A percentile compares a stretch with the other conserved stretches of the same genome.
Conservation (phyloP, 306 rosid species). For the Quercus aquifolioides region DNA sequence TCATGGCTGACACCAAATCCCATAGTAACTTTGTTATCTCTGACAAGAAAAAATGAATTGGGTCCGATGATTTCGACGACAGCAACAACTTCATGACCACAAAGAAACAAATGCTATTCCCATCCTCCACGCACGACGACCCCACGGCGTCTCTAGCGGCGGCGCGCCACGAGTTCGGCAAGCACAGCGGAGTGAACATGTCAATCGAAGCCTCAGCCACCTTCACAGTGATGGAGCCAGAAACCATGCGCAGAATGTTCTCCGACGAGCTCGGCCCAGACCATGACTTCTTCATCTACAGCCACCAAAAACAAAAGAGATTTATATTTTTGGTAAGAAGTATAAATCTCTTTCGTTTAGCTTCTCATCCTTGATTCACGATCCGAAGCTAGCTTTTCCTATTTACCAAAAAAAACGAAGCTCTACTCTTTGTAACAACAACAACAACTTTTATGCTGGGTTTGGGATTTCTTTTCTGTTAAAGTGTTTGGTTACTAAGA, state of each 20-base stretch:
- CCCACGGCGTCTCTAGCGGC: conserved; percentile 74
- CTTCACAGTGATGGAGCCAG: conserved; percentile 97
- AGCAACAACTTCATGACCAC: neutral
- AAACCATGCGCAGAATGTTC: conserved; percentile 85
- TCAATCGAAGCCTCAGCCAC: conserved; percentile 97
- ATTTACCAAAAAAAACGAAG: too few species aligned
- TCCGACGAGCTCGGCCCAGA: conserved; percentile 87
- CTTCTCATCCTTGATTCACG: too few species aligned
- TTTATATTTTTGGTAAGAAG: too few species aligned
- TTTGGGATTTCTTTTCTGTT: too few species aligned
- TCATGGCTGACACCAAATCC: conserved; percentile 45
- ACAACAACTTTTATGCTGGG: too few species aligned
- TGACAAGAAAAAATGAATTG: conserved; percentile 33
- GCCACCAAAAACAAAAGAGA: too few species aligned
- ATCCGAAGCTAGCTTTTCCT: too few species aligned
- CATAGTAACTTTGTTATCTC: conserved; percentile 10
- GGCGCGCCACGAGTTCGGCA: conserved; percentile 91
- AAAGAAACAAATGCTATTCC: conserved; percentile 39
- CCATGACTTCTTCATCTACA: conserved; percentile 83
- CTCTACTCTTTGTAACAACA: too few species aligned
- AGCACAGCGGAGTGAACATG: conserved; percentile 99
- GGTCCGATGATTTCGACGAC: conserved; percentile 26
- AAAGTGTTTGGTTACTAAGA: too few species aligned
- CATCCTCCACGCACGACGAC: conserved; percentile 16
- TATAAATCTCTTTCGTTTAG: too few species aligned